Evolutionary conservation across 805 yeast genomes (phyloP).

Genomic region (Kodamaea lidongshanica): DNA sequence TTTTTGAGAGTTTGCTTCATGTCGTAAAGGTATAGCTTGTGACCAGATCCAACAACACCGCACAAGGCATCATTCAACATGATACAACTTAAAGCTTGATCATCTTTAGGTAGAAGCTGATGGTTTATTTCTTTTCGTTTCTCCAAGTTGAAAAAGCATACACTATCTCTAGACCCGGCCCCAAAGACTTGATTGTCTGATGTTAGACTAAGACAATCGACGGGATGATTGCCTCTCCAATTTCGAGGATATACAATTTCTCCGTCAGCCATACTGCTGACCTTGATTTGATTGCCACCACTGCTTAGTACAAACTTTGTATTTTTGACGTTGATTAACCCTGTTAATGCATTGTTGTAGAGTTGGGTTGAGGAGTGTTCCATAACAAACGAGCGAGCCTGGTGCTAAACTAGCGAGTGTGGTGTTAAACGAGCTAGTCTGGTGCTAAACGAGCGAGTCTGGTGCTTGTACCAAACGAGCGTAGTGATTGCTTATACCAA

Average conservation of each 20-base stretch:
- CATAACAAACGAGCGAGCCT: too few relatives aligned
- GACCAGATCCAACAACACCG: constrained; percentile 22
- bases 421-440: too few relatives aligned
- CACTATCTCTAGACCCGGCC: constrained; percentile 13
- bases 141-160: constrained; percentile 18
- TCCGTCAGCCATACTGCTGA: constrained; percentile 10
- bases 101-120: constrained; percentile 4
- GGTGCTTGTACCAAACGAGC: too few relatives aligned
- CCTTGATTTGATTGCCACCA: constrained; percentile 14
- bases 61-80: constrained; percentile 16
- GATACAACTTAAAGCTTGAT: constrained; percentile 17
- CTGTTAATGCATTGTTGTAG: too few relatives aligned
- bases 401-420: too few relatives aligned
- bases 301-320: constrained; percentile 17
- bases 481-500: too few relatives aligned
- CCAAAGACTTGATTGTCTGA: constrained; percentile 10
- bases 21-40: constrained; percentile 20
- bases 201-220: constrained; percentile 15
- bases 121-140: constrained; percentile 8
- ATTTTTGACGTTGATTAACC: constrained; percentile 8
- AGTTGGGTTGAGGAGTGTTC: too few relatives aligned
- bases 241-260: constrained; percentile 1
- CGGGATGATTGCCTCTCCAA: constrained; percentile 13
- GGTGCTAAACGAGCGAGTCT: too few relatives aligned
- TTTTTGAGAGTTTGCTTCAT: constrained; percentile 10